phyloP scores from a whole-genome alignment of 2,329 filamentous ascomycete species.

The Hypoxylon sp. region DNA sequence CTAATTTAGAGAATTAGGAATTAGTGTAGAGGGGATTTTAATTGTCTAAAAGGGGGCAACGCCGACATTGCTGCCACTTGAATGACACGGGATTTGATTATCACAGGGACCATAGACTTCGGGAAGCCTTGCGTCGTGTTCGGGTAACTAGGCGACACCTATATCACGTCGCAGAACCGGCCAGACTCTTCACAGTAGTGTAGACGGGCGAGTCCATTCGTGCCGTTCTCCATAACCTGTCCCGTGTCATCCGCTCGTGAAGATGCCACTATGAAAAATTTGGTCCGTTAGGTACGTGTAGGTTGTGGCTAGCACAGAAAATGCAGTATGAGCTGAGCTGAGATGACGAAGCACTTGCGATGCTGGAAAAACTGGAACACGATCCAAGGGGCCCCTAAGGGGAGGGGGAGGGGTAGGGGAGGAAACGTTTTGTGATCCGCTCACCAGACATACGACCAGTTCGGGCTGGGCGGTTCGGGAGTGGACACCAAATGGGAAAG shows the following conservation, averaged over 20 bases:
- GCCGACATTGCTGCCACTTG: conserved; percentile 26
- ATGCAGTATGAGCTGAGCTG: conserved; percentile 34
- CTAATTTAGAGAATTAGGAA: conserved; percentile 24
- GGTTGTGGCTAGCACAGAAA: conserved; percentile 25
- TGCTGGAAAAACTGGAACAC: conserved; percentile 34
- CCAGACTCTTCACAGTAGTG: conserved; percentile 31
- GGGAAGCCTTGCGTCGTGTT: conserved; percentile 38
- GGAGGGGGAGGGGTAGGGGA: conserved; percentile 33
- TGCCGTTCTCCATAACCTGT: conserved; percentile 34
- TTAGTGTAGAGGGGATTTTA: conserved; percentile 9
- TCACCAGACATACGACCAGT: conserved; percentile 43
- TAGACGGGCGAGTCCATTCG: conserved; percentile 28
- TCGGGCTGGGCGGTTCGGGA: conserved; percentile 41
- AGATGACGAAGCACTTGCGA: conserved; percentile 40
- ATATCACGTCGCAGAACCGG: conserved; percentile 35
- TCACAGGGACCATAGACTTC: conserved; percentile 31
- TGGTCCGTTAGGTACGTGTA: conserved; percentile 16
- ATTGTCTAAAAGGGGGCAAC: conserved; percentile 27
- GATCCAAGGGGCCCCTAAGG: conserved; percentile 32
- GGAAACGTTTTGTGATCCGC: conserved; percentile 41
- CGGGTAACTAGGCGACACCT: conserved; percentile 33
- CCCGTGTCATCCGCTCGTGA: conserved; percentile 34
- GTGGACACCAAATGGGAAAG: conserved; percentile 43
- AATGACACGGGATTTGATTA: conserved; percentile 34
- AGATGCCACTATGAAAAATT: conserved; percentile 31